Base-by-base conservation (phyloP, 73 alveolate genomes). In the Paramecium tetraurelia region DNA sequence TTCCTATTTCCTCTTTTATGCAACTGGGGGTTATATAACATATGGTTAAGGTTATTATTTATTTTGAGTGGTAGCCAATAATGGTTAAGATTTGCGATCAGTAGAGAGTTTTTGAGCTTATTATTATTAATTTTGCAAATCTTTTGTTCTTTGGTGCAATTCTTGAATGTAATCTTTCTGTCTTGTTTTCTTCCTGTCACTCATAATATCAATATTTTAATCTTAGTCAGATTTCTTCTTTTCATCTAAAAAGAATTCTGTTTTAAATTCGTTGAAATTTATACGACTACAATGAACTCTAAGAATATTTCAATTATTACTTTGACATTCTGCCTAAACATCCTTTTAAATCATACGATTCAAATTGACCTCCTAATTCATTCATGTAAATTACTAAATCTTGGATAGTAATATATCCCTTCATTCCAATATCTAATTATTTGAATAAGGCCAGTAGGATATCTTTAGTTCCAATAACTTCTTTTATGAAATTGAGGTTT, bases 301-400 rank as follows among this genome's bases (percentile, higher is more conserved):
- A 72, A 53, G 16, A 12, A 36, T 72, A 72, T 36, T 72, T 12
- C 14, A 29, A 5, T n/a, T 33, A 72, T 36, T 72, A 72, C 86
- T 80, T 80, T 11, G 90, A 80, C 70, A 80, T 80, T 48, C 90
- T 80, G 4, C 8, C 57, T 21, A 80, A 44, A 80, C 90, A 80
- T 9, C 57, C 70, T 22, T 11, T 46, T 40, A 80, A 27, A 80
- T 80, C 90, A 9, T 22, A 31, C 9, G 0, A 29, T 14, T 31
- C 43, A 48, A 80, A 80, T 80, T 80, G 7, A 1, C 90, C 90
- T 40, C 90, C 90, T 46, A 80, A 80, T 80, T 80, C 76, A 44
- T 80, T 80, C 72, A 80, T 40, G 50, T 80, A 80, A 4, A 44
- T 7, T 4, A 48, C 16, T 35, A 80, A 80, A n/a, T 80, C 90